A percentile compares a stretch with the other conserved stretches of the same genome.
phyloP scores from a whole-genome alignment of 345 rosid species.

The Hibiscus mutabilis region DNA sequence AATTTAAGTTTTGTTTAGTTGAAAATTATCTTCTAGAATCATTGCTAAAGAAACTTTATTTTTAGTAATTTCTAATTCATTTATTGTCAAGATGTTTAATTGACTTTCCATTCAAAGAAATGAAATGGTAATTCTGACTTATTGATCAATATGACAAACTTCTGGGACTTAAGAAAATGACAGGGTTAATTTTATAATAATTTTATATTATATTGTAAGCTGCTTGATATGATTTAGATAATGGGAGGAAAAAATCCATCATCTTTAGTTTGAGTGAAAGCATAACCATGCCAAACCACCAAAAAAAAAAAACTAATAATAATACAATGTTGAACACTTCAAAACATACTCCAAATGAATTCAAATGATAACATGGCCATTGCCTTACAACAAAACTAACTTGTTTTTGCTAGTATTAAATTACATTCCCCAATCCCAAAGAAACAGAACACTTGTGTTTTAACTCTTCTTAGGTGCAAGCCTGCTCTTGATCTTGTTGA shows the following conservation, averaged over 20 bases:
- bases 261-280: neutral
- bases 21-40: neutral
- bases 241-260: neutral
- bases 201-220: neutral
- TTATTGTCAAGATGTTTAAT: neutral
- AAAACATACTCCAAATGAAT: neutral
- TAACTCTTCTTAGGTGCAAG: constrained; percentile 38
- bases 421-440: neutral
- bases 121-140: neutral
- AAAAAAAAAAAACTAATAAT: neutral
- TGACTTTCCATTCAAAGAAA: neutral
- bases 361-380: neutral
- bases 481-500: constrained; percentile 43
- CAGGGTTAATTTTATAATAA: neutral
- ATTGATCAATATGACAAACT: neutral
- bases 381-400: neutral
- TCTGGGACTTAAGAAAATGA: neutral
- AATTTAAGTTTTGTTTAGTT: neutral
- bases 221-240: neutral
- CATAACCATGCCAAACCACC: neutral
- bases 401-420: neutral
- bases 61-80: neutral
- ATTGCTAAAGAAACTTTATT: neutral
- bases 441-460: neutral
- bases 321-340: neutral